Evolutionary conservation across 2,329 filamentous ascomycete genomes (phyloP).

Genomic region (Tolypocladium cylindrosporum): DNA sequence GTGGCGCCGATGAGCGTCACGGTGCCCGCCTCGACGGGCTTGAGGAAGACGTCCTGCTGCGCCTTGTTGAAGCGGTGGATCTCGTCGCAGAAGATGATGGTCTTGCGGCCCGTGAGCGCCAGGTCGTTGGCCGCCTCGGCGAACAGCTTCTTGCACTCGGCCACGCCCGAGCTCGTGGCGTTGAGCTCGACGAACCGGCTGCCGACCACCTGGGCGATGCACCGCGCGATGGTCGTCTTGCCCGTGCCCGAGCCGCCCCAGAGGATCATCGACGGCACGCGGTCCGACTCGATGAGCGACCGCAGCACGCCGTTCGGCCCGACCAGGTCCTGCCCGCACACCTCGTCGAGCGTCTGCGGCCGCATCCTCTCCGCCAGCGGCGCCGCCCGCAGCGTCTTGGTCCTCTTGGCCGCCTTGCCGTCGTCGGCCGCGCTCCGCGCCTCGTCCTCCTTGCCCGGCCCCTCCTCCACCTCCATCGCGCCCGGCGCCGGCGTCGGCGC

Average conservation of each 20-base stretch:
- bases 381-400: constrained; percentile 60
- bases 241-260: constrained; percentile 79
- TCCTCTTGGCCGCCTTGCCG: constrained; percentile 43
- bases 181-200: constrained; percentile 93
- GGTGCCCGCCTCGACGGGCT: constrained; percentile 81
- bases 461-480: background rate
- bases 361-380: constrained; percentile 93
- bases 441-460: background rate
- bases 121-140: constrained; percentile 73
- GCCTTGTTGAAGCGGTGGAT: constrained; percentile 86
- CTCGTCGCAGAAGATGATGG: constrained; percentile 96
- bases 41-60: constrained; percentile 91
- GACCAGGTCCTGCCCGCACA: constrained; percentile 86
- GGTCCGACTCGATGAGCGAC: constrained; percentile 73
- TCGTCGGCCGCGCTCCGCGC: constrained; percentile 5
- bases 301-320: constrained; percentile 76
- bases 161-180: constrained; percentile 78
- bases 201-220: constrained; percentile 74
- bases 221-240: constrained; percentile 85
- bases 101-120: constrained; percentile 73
- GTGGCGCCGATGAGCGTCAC: constrained; percentile 92
- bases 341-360: constrained; percentile 71
- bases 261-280: constrained; percentile 88
- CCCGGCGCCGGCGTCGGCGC: constrained; percentile 2
- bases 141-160: constrained; percentile 89